A percentile compares a stretch with the other conserved stretches of the same genome.
These are phyloP conservation scores for Pseudogymnoascus sp. DNA, from an alignment of 2,329 filamentous ascomycete species.

Conservation along the genomic window DNA sequence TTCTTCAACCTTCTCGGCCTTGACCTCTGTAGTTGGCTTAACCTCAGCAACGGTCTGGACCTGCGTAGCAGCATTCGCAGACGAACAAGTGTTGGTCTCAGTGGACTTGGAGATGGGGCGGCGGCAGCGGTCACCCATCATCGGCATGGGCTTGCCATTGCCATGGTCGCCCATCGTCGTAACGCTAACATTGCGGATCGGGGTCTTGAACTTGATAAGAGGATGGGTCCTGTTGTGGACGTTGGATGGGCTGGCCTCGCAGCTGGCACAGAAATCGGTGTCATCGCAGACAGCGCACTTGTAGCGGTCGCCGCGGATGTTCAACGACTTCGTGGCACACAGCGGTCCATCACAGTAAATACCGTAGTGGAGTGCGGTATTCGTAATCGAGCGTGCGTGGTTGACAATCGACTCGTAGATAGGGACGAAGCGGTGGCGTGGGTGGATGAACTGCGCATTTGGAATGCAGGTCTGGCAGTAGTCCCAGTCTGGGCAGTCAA, in stretches of 20 bases:
- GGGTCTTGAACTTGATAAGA: slow-evolving; percentile 92
- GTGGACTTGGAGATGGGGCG: slow-evolving; percentile 37
- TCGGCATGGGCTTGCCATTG: slow-evolving; percentile 54
- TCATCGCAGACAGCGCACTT: slow-evolving; percentile 97
- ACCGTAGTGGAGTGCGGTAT: slow-evolving; percentile 60
- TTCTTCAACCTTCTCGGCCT: slow-evolving; percentile 28
- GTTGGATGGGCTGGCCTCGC: slow-evolving; percentile 80
- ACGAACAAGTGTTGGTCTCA: slow-evolving; percentile 40
- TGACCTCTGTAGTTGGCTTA: slow-evolving; percentile 44
- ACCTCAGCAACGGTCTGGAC: slow-evolving; percentile 70
- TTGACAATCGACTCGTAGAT: slow-evolving; percentile 56
- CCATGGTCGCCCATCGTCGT: slow-evolving; percentile 74
- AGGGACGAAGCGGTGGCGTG: slow-evolving; percentile 79
- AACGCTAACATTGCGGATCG: slow-evolving; percentile 79
- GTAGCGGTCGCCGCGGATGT: slow-evolving; percentile 83
- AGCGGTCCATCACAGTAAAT: slow-evolving; percentile 94
- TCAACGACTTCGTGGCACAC: slow-evolving; percentile 61
- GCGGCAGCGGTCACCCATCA: slow-evolving; percentile 59
- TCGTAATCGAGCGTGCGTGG: slow-evolving; percentile 31
- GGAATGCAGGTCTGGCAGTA: slow-evolving; percentile 74
- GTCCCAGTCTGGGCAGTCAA: slow-evolving; percentile 96
- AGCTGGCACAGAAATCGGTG: slow-evolving; percentile 88
- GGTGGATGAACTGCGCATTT: slow-evolving; percentile 62
- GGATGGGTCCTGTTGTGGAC: slow-evolving; percentile 93
- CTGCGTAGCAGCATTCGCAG: slow-evolving; percentile 47